These are phyloP conservation scores for Fusarium anguioides DNA, from an alignment of 2,329 filamentous ascomycete genomes.

Conservation along the genomic window DNA sequence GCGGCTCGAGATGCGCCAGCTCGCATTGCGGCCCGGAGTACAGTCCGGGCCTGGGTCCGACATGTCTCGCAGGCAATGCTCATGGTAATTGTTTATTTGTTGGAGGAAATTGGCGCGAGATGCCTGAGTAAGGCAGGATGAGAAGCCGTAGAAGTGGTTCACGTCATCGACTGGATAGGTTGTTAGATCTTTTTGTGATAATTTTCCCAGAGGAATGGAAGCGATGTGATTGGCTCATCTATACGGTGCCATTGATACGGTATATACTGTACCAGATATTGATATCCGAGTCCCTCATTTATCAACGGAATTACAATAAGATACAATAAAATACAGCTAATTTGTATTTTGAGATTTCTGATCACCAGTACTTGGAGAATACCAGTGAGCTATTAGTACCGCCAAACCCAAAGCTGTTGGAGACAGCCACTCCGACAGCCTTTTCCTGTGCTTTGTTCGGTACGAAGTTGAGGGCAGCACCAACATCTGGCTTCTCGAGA, in stretches of 20 bases:
- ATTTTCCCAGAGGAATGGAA: slow-evolving; percentile 19
- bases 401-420: slow-evolving; percentile 98
- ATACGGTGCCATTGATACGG: slow-evolving; percentile 12
- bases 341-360: neutral
- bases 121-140: slow-evolving; percentile 13
- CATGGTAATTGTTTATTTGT: slow-evolving; percentile 9
- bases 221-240: slow-evolving; percentile 35
- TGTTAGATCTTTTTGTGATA: slow-evolving; percentile 40
- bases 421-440: slow-evolving; percentile 78
- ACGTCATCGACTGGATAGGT: slow-evolving; percentile 48
- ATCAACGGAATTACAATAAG: neutral
- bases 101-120: neutral
- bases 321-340: slow-evolving; percentile 11
- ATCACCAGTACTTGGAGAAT: slow-evolving; percentile 62
- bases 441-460: slow-evolving; percentile 76
- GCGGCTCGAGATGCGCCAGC: slow-evolving; percentile 45
- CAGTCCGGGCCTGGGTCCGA: slow-evolving; percentile 55
- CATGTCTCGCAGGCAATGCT: slow-evolving; percentile 62
- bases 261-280: slow-evolving; percentile 21
- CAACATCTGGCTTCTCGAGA: slow-evolving; percentile 72
- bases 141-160: slow-evolving; percentile 36
- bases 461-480: slow-evolving; percentile 87
- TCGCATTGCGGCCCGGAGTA: slow-evolving; percentile 52
- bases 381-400: slow-evolving; percentile 94
- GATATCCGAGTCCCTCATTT: neutral